Conservation (phyloP, 148 eudicot genomes). For the Polygonum maritimum region DNA sequence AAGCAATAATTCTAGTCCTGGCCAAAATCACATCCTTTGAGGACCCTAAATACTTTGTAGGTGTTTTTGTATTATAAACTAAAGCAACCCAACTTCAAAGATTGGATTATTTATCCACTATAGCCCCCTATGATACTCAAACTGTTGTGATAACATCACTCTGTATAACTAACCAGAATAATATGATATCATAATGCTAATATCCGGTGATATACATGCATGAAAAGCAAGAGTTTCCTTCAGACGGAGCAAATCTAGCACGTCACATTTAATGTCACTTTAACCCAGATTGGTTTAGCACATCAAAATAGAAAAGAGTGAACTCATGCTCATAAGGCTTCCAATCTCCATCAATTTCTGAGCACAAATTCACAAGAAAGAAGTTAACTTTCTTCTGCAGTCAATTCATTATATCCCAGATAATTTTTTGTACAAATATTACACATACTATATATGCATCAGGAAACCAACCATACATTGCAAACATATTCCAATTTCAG, state of each 20-base stretch:
- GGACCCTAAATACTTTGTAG: neutral
- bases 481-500: neutral
- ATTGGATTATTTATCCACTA: neutral
- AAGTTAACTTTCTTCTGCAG: neutral
- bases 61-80: neutral
- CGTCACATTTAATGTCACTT: neutral
- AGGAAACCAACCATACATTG: neutral
- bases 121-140: neutral
- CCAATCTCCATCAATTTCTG: neutral
- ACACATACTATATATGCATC: neutral
- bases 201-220: neutral
- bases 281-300: neutral
- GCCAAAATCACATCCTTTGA: neutral
- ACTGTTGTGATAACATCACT: neutral
- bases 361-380: neutral
- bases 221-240: neutral
- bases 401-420: neutral
- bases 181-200: neutral
- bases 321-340: neutral
- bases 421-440: neutral
- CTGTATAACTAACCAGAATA: neutral
- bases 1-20: neutral
- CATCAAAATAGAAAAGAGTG: neutral
- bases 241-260: neutral
- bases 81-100: neutral